Conservation (phyloP, 768 basidiomycete species). For the Megacollybia marginata region DNA sequence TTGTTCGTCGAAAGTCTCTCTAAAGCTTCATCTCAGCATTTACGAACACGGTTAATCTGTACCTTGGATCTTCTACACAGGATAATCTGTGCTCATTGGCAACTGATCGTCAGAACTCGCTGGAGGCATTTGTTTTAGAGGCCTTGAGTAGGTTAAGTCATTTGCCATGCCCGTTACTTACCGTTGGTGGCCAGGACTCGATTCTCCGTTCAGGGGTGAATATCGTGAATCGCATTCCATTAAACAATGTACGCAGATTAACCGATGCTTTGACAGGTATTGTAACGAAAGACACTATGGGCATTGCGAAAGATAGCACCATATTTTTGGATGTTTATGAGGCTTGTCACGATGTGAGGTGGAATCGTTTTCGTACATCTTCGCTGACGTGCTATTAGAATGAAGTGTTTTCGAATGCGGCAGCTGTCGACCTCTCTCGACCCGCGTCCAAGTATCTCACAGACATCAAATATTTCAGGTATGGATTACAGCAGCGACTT, state of each 20-base stretch:
- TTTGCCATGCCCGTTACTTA: not conserved
- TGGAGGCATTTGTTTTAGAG: conserved; percentile 59
- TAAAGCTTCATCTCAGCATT: conserved; percentile 33
- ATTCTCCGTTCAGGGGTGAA: conserved; percentile 65
- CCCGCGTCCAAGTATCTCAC: not conserved
- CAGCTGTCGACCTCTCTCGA: conserved; percentile 4
- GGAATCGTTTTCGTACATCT: not conserved
- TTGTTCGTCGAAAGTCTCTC: not conserved
- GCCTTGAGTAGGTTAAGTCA: conserved; percentile 51
- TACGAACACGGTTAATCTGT: conserved; percentile 59
- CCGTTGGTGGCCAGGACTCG: conserved; percentile 44
- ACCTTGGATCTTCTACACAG: conserved; percentile 44
- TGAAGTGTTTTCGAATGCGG: conserved; percentile 1
- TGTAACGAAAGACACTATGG: conserved; percentile 36
- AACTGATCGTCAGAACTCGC: conserved; percentile 26
- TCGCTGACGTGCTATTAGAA: not conserved
- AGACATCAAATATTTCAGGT: not conserved
- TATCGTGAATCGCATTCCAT: conserved; percentile 37
- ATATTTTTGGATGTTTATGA: conserved; percentile 57
- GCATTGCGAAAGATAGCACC: conserved; percentile 2
- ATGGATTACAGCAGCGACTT: not conserved
- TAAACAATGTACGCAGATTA: not conserved
- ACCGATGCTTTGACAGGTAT: conserved; percentile 27
- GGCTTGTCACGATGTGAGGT: conserved; percentile 53
- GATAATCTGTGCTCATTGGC: conserved; percentile 25